These are phyloP conservation scores for Martensiomyces pterosporus DNA, from an alignment of 192 early-diverging fungal species.

Conservation along the genomic window DNA sequence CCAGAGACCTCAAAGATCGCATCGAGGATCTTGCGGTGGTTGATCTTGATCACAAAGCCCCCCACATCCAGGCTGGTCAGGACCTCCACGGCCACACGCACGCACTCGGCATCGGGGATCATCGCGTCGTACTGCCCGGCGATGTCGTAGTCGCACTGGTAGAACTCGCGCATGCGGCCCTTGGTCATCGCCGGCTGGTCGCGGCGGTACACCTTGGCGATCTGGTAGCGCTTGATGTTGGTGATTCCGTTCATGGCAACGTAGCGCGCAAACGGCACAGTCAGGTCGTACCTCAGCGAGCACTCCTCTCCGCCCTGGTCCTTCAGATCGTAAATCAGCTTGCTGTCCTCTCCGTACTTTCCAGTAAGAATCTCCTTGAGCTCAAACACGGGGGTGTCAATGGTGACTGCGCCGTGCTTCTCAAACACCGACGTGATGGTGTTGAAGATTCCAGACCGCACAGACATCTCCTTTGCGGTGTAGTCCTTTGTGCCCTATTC, in stretches of 20 bases:
- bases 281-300: slow-evolving; percentile 94
- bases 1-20: slow-evolving; percentile 97
- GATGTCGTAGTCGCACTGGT: slow-evolving; percentile 98
- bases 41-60: slow-evolving; percentile 89
- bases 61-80: slow-evolving; percentile 79
- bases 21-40: slow-evolving; percentile 96
- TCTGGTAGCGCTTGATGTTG: slow-evolving; percentile 95
- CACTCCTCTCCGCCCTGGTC: slow-evolving; percentile 97
- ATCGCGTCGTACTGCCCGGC: slow-evolving; percentile 92
- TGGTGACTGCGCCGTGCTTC: slow-evolving; percentile 95
- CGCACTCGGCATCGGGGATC: slow-evolving; percentile 93
- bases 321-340: slow-evolving; percentile 95
- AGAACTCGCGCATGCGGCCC: slow-evolving; percentile 98
- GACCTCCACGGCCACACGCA: slow-evolving; percentile 78
- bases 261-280: slow-evolving; percentile 96
- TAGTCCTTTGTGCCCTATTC: slow-evolving; percentile 89
- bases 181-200: slow-evolving; percentile 98
- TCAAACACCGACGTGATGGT: slow-evolving; percentile 88
- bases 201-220: slow-evolving; percentile 96
- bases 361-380: slow-evolving; percentile 93
- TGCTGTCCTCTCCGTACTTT: slow-evolving; percentile 98
- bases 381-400: slow-evolving; percentile 99
- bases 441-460: slow-evolving; percentile 85
- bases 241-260: slow-evolving; percentile 86
- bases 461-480: slow-evolving; percentile 94